Base-by-base conservation (phyloP, 208 protist species). In the Trypanosoma theileri region DNA sequence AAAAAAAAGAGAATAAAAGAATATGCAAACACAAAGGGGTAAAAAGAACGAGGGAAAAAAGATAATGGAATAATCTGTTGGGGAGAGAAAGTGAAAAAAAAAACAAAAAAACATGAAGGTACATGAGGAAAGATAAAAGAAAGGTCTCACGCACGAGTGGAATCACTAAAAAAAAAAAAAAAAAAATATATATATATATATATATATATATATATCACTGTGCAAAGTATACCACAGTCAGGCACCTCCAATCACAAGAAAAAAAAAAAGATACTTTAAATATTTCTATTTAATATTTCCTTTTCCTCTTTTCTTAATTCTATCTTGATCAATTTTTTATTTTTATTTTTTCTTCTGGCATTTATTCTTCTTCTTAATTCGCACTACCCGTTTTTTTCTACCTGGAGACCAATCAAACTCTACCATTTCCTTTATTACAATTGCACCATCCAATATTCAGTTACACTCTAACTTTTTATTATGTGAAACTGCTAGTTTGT, bases 121-220 rank as follows among this genome's bases (percentile, higher is more conserved):
- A 7, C 14, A 21, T 26, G 50, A n/a, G 55, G 7, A 62, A 65
- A 54, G 42, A 35, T 44, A 73, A 44, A 56, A 69, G 22, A 51
- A 41, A n/a, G 16, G 9, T n/a, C 31, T 50, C 9, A 50, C 9
- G 44, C 16, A 21, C 42, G 54, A 17, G 31, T 13, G 56, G 48
- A 14, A 48, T 28, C 14, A 59, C 35, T 10, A 48, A 60, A n/a
- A 50, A 28, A 35, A 62, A 31, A 31, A 63, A 63, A 61, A 53
- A 70, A 53, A 52, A 63, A 45, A 42, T 40, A 71, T 55, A 71
- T 62, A 67, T 50, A 67, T 31, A 67, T 41, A 44, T 59, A 44
- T 35, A 56, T 45, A 58, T 26, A 50, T 50, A 58, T 56, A 67
- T 40, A 67, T 26, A 67, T 26, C 19, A 1, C 42, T 16, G 44